A percentile compares a stretch with the other conserved stretches of the same genome.
These are phyloP conservation scores for Penicillium paneum DNA, from an alignment of 2,329 filamentous ascomycete genomes.

Conservation along the genomic window DNA sequence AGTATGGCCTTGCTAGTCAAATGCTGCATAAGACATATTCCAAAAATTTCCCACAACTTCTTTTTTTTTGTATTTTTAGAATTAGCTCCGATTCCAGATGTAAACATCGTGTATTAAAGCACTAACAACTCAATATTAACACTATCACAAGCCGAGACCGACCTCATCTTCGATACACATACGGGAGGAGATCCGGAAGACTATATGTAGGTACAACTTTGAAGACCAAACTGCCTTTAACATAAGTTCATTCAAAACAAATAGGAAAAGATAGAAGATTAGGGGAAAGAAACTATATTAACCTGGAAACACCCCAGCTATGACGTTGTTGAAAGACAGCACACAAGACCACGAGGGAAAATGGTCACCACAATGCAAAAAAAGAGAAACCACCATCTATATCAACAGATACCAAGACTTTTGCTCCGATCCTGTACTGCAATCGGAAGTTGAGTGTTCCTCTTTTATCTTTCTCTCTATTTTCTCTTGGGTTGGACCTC, in stretches of 20 bases:
- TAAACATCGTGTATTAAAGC: no score
- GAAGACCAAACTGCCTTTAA: neutral
- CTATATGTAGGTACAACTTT: neutral
- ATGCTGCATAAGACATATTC: no score
- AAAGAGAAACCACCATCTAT: slow-evolving; percentile 7
- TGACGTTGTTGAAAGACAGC: slow-evolving; percentile 12
- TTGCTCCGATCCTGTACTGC: neutral
- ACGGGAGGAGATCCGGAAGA: neutral
- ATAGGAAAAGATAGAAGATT: neutral
- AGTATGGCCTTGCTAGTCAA: no score
- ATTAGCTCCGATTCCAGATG: no score
- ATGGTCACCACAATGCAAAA: slow-evolving; percentile 5
- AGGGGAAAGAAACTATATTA: neutral
- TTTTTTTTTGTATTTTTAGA: no score
- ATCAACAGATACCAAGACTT: neutral
- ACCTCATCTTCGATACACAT: neutral
- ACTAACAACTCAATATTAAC: no score
- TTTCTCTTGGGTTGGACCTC: neutral
- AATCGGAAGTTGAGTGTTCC: neutral
- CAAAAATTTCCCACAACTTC: no score
- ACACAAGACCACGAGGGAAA: slow-evolving; percentile 1
- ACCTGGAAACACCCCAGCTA: slow-evolving; percentile 8
- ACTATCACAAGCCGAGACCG: no score
- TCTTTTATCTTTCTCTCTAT: neutral
- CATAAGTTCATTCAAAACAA: neutral